Base-by-base conservation (phyloP, 2,329 filamentous ascomycete species). In the Hysterium pulicare region DNA sequence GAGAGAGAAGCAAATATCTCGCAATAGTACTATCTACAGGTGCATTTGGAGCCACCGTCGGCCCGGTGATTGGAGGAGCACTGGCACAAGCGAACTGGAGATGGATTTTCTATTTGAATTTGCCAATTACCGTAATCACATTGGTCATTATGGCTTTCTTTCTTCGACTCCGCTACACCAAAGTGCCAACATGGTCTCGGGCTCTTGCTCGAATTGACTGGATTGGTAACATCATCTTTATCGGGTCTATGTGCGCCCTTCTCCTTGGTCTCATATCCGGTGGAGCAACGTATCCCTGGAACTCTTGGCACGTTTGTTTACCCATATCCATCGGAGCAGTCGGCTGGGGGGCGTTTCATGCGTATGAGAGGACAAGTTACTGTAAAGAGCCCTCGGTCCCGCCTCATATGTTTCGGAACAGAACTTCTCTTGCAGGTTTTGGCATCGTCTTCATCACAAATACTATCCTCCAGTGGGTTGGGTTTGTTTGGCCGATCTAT, bases 401-500 rank as follows among this genome's bases (percentile, higher is more conserved):
- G 20, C 10, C n/a, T 8, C 3, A 13, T 5, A 13, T 37, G 17
- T 37, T 37, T n/a, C 13, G 24, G n/a, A 11, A 16, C 20, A 17
- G 10, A 10, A 16, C 7, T 23, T 17, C 34, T 4, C 9, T 23
- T n/a, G 4, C 17, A 11, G 20, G 11, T 8, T 37, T 37, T 21
- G 11, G 9, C 10, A 11, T 19, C 5, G 20, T 19, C 32, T 17
- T 10, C 11, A 13, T 34, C 3, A n/a, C 32, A n/a, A 33, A 6
- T 6, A 33, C 19, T 33, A 33, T 8, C 31, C 50, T 74, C 16
- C 69, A 69, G 33, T 60, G 59, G 5, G 64, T 64, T 20, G 45
- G 74, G 3, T 72, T 73, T 48, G 71, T 71, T 43, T 53, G 68
- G 35, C 58, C 67, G 0, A 54, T 74, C 35, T 74, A 71, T 45